Percentiles rank a stretch among this genome's conserved stretches.
These are phyloP conservation scores for Chrysochromulina tobinii DNA, from an alignment of 78 protist genomes.

Conservation along the genomic window DNA sequence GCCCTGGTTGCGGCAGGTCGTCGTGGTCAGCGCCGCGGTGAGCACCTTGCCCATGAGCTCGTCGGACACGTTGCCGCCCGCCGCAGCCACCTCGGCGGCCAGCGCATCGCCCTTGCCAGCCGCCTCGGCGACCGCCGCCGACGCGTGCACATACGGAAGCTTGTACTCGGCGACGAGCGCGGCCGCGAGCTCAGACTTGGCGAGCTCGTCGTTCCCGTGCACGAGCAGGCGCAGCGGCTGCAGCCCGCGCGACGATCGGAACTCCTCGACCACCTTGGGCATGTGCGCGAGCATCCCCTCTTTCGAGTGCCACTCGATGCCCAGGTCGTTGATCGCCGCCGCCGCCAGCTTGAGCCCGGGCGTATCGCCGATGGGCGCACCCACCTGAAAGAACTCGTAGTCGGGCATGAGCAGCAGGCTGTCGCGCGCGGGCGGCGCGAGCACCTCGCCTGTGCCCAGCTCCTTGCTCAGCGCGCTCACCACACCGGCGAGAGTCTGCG, in stretches of 20 bases:
- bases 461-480: background rate
- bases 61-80: background rate
- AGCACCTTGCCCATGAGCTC: background rate
- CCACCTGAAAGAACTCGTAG: background rate
- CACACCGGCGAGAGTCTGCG: background rate
- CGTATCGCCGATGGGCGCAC: too few species aligned
- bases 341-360: background rate
- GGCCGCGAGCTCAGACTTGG: background rate
- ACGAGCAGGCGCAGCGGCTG: slow-evolving; percentile 34
- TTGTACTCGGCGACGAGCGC: background rate
- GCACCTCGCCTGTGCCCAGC: slow-evolving; percentile 50
- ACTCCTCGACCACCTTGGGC: slow-evolving; percentile 17
- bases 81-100: background rate
- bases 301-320: slow-evolving; percentile 37
- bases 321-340: background rate
- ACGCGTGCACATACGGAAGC: background rate
- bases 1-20: slow-evolving; percentile 68
- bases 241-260: slow-evolving; percentile 19
- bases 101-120: background rate
- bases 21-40: background rate
- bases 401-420: background rate
- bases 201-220: slow-evolving; percentile 4
- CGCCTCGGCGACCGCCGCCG: background rate
- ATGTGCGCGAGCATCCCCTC: slow-evolving; percentile 43
- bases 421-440: background rate